Percentiles rank a stretch among this genome's conserved stretches.
phyloP scores from a whole-genome alignment of 2,329 filamentous ascomycete species.

The Penicillium sp. region DNA sequence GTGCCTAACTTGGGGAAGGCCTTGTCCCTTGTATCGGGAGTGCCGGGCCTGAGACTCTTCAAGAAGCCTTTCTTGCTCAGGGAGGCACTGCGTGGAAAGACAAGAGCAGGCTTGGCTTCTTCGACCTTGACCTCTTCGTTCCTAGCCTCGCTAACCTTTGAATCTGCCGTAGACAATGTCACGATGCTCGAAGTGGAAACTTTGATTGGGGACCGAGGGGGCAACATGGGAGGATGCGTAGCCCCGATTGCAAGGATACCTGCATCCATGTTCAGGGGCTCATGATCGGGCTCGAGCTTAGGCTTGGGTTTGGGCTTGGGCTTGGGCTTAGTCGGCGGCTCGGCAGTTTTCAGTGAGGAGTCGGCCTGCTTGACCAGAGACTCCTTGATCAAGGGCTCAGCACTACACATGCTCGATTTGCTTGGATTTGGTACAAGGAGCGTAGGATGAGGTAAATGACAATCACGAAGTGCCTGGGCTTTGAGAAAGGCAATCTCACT shows the following conservation, averaged over 20 bases:
- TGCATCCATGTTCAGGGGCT: not conserved
- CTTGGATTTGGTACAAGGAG: not conserved
- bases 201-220: not conserved
- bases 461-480: not conserved
- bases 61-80: slow-evolving; percentile 12
- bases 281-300: not conserved
- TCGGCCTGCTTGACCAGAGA: not conserved
- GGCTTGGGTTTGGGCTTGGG: not conserved
- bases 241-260: not conserved
- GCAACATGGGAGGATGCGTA: not conserved
- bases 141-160: not conserved
- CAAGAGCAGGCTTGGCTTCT: not conserved
- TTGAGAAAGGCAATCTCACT: slow-evolving; percentile 14
- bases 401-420: not conserved
- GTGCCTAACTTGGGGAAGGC: not conserved
- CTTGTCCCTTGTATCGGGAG: slow-evolving; percentile 6
- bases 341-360: not conserved
- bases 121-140: not conserved
- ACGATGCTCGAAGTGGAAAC: not conserved
- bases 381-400: slow-evolving; percentile 7
- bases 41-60: not conserved
- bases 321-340: not conserved
- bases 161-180: not conserved
- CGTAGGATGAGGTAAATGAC: not conserved
- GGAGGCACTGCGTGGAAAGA: slow-evolving; percentile 15